Evolutionary conservation across 441 rosid genomes (phyloP), one percentile per base, ranked within the genome.

Genomic region (Populus trichocarpa): DNA sequence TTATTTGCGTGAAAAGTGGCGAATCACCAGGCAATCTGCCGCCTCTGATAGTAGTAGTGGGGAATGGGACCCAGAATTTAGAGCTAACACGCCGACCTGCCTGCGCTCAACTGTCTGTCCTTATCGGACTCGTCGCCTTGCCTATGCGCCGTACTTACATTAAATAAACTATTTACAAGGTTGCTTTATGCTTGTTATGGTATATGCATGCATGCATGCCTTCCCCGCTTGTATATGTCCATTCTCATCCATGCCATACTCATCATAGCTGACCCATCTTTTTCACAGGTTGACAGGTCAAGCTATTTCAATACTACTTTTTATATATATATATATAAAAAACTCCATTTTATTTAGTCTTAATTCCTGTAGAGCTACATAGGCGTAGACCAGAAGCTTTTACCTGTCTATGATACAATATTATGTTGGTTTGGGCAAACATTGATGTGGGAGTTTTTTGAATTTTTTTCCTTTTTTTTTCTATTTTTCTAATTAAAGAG

Each of bases 61-160:
- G 7, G 65, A 9, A 12, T 22, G 80, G 83, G 78, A 10, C 84
- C 85, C 80, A 33, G 28, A 2, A 42, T 1, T 35, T 57, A 4
- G 8, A 65, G 67, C 71, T 30, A 73, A 50, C 72, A 77, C 69
- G 78, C 83, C 78, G 73, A 77, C 73, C 75, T 73, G 83, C 87
- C 84, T 86, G 87, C 85, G 78, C 66, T 22, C 71, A 73, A 59
- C 84, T 85, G 86, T 80, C 85, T 81, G 86, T 83, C 80, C 22
- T 22, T 26, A 78, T 75, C 77, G 80, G 79, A 78, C 85, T 81
- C 86, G 85, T 84, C 76, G 50, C 81, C 82, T 77, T 33, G 63
- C 46, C 69, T 57, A 3, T 18, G 57, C 83, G 83, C 84, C 86
- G 83, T 71, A 76, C 74, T 30, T 64, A 7, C 40, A 32, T 26